Base-by-base conservation (phyloP, 768 basidiomycete genomes). In the Boletus fagicola region DNA sequence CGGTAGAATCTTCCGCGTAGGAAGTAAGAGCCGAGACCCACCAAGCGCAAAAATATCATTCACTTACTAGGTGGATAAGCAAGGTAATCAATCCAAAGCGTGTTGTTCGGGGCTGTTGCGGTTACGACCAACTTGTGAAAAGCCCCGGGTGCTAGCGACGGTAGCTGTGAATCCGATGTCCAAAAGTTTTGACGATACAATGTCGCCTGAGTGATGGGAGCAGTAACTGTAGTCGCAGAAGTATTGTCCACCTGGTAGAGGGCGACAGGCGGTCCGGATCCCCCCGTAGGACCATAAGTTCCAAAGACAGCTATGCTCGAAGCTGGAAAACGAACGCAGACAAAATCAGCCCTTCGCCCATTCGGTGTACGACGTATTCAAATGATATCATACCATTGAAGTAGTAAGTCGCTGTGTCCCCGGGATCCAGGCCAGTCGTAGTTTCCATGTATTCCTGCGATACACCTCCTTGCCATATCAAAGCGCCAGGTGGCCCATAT, bases 251-350 rank as follows among this genome's bases (percentile, higher is more conserved):
- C 58, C 26, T 59, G 31, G 31, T 57, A 47, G 24, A 47, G 2
- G 44, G 20, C 49, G n/a, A 42, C 16, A n/a, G 38, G 38, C 2
- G 56, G 57, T 31, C 20, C 56, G 5, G n/a, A 49, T 49, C 11
- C n/a, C 35, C 26, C 31, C 12, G 20, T 26, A 49, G 49, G 16
- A 8, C 36, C 15, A 42, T 22, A 28, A 18, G 56, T 54, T 48
- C 46, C 52, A 13, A 40, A 48, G 22, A 59, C 39, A 43, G 31
- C 28, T 36, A 58, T 58, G 26, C 39, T 43, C n/a, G 43, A 60
- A 22, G 57, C 59, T 60, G 20, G 43, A 40, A 48, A 16, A 36
- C 46, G 35, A 49, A 28, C 6, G 26, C 24, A 49, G 36, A 38
- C 22, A 40, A 46, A 15, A 43, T 26, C 3, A 46, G 28, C n/a